A percentile compares a stretch with the other conserved stretches of the same genome.
phyloP scores from a whole-genome alignment of 768 basidiomycete genomes.

The Psilocybe azurescens region DNA sequence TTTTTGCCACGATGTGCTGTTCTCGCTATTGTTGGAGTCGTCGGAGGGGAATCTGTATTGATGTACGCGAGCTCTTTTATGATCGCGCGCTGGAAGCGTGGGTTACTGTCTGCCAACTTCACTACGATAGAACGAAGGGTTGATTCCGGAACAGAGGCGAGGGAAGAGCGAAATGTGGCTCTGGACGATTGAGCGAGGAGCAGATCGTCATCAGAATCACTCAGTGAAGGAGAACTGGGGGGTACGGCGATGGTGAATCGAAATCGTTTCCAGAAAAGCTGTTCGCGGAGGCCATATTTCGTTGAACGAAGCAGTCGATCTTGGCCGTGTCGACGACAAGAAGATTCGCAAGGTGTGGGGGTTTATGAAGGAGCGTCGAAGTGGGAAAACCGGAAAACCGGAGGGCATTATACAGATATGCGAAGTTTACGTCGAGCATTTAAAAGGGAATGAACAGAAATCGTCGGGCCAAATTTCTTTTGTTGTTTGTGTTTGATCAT shows the following conservation, averaged over 20 bases:
- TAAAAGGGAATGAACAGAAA: conserved; percentile 1
- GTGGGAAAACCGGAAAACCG: too few relatives aligned
- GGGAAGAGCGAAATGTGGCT: conserved; percentile 35
- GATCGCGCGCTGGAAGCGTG: conserved; percentile 43
- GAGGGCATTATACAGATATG: background rate
- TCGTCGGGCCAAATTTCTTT: conserved; percentile 14
- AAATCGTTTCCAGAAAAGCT: conserved; percentile 19
- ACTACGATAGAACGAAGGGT: conserved; percentile 45
- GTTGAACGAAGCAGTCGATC: background rate
- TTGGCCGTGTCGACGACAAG: too few relatives aligned
- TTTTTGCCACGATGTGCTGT: conserved; percentile 15
- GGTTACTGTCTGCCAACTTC: conserved; percentile 39
- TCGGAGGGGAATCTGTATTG: conserved; percentile 17
- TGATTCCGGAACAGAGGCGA: conserved; percentile 40
- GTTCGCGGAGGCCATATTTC: background rate
- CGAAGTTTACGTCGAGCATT: background rate
- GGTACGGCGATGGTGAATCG: conserved; percentile 30
- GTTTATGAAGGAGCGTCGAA: background rate
- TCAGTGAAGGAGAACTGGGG: conserved; percentile 31
- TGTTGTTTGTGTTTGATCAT: conserved; percentile 6
- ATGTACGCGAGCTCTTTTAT: conserved; percentile 38
- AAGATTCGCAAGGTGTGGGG: too few relatives aligned
- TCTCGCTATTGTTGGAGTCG: conserved; percentile 19
- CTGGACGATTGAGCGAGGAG: conserved; percentile 12
- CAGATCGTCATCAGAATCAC: conserved; percentile 27